Base-by-base conservation (phyloP, 2,329 filamentous ascomycete species). In the Diplocarpon rosae region DNA sequence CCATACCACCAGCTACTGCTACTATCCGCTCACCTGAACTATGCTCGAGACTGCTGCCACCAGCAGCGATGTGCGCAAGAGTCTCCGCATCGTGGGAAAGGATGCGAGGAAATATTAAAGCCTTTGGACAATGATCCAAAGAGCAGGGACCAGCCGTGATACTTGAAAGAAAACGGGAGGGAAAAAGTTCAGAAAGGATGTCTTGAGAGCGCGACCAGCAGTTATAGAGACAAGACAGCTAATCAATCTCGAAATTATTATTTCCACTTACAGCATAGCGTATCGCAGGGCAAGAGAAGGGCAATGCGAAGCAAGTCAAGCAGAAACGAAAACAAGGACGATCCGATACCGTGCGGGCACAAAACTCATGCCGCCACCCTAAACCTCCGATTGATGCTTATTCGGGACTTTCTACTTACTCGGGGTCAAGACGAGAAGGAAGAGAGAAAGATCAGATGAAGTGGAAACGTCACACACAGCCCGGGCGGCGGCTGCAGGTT, bases 141-240 rank as follows among this genome's bases (percentile, higher is more conserved):
- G 42, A 48, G 27, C 43, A 42, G 34, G 38, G 56, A 48, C 54
- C 55, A 58, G 55, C 55, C 53, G 55, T 58, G 50, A 43, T 48
- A 42, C 39, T 45, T 50, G 39, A 41, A 55, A 56, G 38, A 37
- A 49, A 54, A 46, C 20, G 20, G 20, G 20, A 24, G 20, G 20
- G 20, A 7, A 24, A 24, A 24, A 24, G 20, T 3, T 24, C 3
- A 24, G 20, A 24, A 24, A 45, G 51, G 49, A 42, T 52, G 46
- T 32, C 32, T 43, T 45, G 33, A 45, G 52, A 55, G 53, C 52
- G 55, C 58, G 57, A 53, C 57, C 52, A 44, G 56, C 57, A 57
- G 45, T 51, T 57, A 24, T 24, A 24, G 20, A 24, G 7, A 24
- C 20, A 24, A 24, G 20, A 24, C 20, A 24, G 20, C 20, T 4